phyloP scores from a whole-genome alignment of 1,284 basidiomycete species.

The Leccinum proliferum region DNA sequence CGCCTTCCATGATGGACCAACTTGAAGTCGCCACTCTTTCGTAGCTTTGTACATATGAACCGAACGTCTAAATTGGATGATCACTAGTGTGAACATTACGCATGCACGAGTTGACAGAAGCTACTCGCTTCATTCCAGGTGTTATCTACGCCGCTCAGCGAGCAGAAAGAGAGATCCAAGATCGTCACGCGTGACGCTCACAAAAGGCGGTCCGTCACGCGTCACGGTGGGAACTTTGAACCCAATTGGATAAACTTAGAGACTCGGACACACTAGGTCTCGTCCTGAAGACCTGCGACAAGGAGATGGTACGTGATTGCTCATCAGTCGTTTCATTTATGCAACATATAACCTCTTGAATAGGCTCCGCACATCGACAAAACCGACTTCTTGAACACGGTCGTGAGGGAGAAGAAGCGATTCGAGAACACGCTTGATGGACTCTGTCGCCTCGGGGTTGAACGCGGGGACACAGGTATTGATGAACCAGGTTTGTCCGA shows the following conservation, averaged over 20 bases:
- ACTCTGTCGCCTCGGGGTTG: slow-evolving; percentile 87
- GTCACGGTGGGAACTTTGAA: no score
- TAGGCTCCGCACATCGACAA: slow-evolving; percentile 84
- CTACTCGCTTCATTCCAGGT: no score
- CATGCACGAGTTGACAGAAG: no score
- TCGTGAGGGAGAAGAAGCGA: slow-evolving; percentile 93
- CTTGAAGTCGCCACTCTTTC: not conserved
- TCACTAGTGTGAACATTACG: no score
- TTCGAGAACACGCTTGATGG: slow-evolving; percentile 90
- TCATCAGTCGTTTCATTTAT: not conserved
- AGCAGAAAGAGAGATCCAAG: not conserved
- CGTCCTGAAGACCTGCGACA: slow-evolving; percentile 43
- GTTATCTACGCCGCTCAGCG: no score
- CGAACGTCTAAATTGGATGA: no score
- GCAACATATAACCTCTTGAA: not conserved
- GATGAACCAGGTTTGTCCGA: slow-evolving; percentile 77
- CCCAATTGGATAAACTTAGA: no score
- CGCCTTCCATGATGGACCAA: not conserved
- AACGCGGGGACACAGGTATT: slow-evolving; percentile 94
- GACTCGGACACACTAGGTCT: no score
- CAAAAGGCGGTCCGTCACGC: no score
- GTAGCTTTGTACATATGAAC: not conserved
- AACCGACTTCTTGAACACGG: slow-evolving; percentile 90
- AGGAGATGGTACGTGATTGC: slow-evolving; percentile 65
- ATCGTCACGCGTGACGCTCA: not conserved